Base-by-base conservation (phyloP, 2,329 filamentous ascomycete genomes). In the Alternaria solani region DNA sequence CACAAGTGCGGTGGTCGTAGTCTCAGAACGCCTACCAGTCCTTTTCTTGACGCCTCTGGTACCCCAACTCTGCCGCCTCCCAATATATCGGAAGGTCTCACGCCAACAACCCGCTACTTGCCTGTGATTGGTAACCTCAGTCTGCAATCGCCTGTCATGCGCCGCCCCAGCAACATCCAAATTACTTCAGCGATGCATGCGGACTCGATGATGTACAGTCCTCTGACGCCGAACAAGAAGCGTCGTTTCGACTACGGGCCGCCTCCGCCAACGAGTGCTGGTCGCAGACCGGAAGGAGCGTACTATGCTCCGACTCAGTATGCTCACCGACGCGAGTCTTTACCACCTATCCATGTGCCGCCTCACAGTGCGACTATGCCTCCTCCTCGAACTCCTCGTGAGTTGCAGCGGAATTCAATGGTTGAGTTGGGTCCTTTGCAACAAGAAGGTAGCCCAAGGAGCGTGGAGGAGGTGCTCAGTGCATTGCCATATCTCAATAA, bases 401-500 rank as follows among this genome's bases (percentile, higher is more conserved):
- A 76, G 20, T 51, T 47, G 7, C 69, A 68, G 41, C 67, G 59
- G 14, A 52, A 32, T n/a, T 68, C 66, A 14, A 39, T 60, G 3
- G 56, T 58, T 11, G 66, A 73, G 36, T 36, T 57, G 4, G 60
- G 43, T 2, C 34, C 59, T 11, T 34, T 51, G 4, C 53, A 61
- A 38, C 44, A 51, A 14, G 30, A 42, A 12, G 43, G 53, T 11
- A 67, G 79, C 65, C 62, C 66, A 25, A 83, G 72, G 62, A 85
- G 82, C 49, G 80, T 91, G 23, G 88, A 91, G 68, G 87, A 89
- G 7, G 89, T 91, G 81, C 87, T 94, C 61, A 92, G 91, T 88
- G 87, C 84, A 26, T 91, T 95, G 52, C 86, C 90, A 0, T 90
- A 91, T 70, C 79, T 88, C 44, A 88, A 88, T 66, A 97, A 96